Base-by-base conservation (phyloP, 169 alveolate species). In the Theileria parva region DNA sequence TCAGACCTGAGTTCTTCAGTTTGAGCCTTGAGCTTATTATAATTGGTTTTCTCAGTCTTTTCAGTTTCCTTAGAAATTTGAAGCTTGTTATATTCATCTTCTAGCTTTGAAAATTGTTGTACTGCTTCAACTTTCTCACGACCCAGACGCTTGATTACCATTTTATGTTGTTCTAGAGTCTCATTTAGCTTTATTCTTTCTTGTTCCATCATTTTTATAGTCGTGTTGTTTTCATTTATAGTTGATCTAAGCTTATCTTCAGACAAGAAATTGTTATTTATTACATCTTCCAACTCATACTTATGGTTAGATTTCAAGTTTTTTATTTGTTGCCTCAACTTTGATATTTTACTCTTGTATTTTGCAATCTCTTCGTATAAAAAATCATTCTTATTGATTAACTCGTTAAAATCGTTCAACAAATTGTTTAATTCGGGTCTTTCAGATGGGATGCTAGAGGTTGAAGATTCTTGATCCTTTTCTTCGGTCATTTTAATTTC, bases 251-350 rank as follows among this genome's bases (percentile, higher is more conserved):
- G 71, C 71, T 63, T 63, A 2, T 63, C 51, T 39, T 63, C 71
- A 63, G 34, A 28, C 2, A 32, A 27, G 19, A n/a, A 63, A 21
- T 30, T 30, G 21, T 13, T 51, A 23, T 44, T 68, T 59, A 44
- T 3, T 17, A 68, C 65, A 17, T 51, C 64, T 1, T 68, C 77
- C 77, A 68, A 68, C 44, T 68, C 77, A 37, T 68, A 68, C 77
- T 68, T 51, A 21, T 68, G 77, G 0, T 17, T 30, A 5, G 66
- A 21, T 59, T 68, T 68, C 3, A 68, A 25, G 39, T 34, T 68
- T 7, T 68, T 68, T 19, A 68, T 68, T 61, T 68, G 6, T 13
- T 68, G 64, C 60, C 34, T 68, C 32, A 68, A 27, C 17, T 7
- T 32, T 3, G 51, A 0, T 23, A 50, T 68, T 68, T 51, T 32